Base-by-base conservation (phyloP, 805 yeast species). In the Spencermartinsiella europaea region DNA sequence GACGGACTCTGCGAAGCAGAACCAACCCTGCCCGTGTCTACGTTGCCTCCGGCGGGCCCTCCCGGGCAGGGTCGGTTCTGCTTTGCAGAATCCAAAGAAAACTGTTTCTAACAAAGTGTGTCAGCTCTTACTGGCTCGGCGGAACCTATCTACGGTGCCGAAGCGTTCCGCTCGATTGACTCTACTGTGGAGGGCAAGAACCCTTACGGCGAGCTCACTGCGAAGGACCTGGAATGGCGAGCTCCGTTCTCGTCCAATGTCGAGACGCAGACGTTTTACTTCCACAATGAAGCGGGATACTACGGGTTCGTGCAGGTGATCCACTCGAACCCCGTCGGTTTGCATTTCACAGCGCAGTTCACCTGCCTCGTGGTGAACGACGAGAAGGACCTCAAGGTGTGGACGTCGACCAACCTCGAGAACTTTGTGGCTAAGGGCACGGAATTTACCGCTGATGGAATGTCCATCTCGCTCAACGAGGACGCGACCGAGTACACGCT, bases 121-220 rank as follows among this genome's bases (percentile, higher is more conserved):
- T 86, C 97, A n/a, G 93, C 95, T 4, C 93, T 89, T 39, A 91
- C 97, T 4, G 99, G 99, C 46, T 79, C 95, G 10, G 96, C 96
- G 1, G 99, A 93, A 66, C 99, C 99, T 21, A 95, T 85, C 62
- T 93, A 93, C 60, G 99, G 99, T 44, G 76, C 83, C 35, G 96
- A 84, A 42, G 95, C 95, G 35, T 86, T 93, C 55, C 91, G 84
- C 60, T 78, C 97, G n/a, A 80, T 90, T 48, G 77, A 85, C 36
- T 77, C 77, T 33, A 64, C 79, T 38, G 79, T 83, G 39, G 77
- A 70, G 27, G 68, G 59, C 52, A 72, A 74, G 34, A 79, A 81
- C 54, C 76, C 85, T 1, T 85, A 70, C 58, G 72, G 81, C 22
- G 73, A 69, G 19, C 76, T 93, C 28, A 69, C 75, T 7, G 61